These are phyloP conservation scores for Abrus precatorius DNA, from an alignment of 306 rosid genomes.

Conservation along the genomic window DNA sequence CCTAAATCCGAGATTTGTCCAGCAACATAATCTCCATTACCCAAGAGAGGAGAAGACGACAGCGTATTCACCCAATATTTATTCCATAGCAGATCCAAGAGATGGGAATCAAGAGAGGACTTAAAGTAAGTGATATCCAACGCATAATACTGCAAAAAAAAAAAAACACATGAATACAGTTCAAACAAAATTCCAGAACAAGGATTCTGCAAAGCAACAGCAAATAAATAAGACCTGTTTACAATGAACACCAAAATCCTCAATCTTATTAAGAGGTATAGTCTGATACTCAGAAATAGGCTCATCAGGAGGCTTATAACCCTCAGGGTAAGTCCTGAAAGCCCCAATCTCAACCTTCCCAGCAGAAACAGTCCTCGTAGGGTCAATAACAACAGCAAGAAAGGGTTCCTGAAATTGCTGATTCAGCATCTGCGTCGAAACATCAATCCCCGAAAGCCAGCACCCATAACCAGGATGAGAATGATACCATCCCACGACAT, in stretches of 20 bases:
- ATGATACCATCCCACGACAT: constrained; percentile 98
- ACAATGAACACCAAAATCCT: constrained; percentile 98
- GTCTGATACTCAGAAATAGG: constrained; percentile 97
- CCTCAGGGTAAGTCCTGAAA: constrained; percentile 97
- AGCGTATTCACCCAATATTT: constrained; percentile 95
- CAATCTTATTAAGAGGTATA: constrained; percentile 94
- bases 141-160: constrained; percentile 79
- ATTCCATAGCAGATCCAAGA: constrained; percentile 95
- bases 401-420: constrained; percentile 96
- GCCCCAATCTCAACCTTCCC: constrained; percentile 99
- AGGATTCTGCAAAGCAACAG: neutral
- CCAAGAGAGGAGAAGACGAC: constrained; percentile 94
- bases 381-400: constrained; percentile 95
- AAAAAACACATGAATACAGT: constrained; percentile 42
- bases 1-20: constrained; percentile 97
- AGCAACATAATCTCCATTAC: constrained; percentile 93
- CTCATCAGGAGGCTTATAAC: constrained; percentile 92
- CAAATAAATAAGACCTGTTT: constrained; percentile 72
- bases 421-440: constrained; percentile 92
- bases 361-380: constrained; percentile 91
- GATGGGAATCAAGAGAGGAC: constrained; percentile 93
- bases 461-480: constrained; percentile 99
- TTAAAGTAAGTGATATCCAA: constrained; percentile 96
- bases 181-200: neutral
- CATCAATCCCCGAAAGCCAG: constrained; percentile 99